Percentiles rank a stretch among this genome's conserved stretches.
phyloP scores from a whole-genome alignment of 2,329 filamentous ascomycete genomes.

The Xylaria sp. region DNA sequence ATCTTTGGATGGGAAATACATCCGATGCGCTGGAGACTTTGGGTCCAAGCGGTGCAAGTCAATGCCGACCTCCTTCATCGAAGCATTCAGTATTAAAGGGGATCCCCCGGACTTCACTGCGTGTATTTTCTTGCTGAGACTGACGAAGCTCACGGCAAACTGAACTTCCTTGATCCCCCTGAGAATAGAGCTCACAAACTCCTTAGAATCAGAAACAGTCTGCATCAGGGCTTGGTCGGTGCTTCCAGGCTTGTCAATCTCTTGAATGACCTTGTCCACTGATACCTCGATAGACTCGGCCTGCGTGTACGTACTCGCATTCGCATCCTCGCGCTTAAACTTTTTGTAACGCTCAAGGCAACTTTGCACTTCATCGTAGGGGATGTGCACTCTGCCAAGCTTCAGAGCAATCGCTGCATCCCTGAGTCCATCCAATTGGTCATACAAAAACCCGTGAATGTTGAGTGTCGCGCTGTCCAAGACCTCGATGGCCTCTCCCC shows the following conservation, averaged over 20 bases:
- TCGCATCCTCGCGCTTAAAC: slow-evolving; percentile 42
- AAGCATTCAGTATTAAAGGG: slow-evolving; percentile 81
- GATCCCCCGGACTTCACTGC: slow-evolving; percentile 66
- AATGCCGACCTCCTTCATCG: slow-evolving; percentile 95
- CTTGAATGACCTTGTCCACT: slow-evolving; percentile 73
- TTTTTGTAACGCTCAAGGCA: slow-evolving; percentile 62
- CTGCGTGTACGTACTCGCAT: slow-evolving; percentile 37
- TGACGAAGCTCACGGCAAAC: slow-evolving; percentile 89
- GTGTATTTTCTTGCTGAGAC: slow-evolving; percentile 78
- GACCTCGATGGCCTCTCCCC: slow-evolving; percentile 81
- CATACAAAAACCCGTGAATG: slow-evolving; percentile 87
- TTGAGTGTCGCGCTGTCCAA: slow-evolving; percentile 88
- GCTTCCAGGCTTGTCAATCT: slow-evolving; percentile 70
- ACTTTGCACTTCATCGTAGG: slow-evolving; percentile 79
- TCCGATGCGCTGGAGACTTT: slow-evolving; percentile 91
- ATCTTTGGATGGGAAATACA: slow-evolving; percentile 95
- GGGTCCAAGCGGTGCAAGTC: slow-evolving; percentile 90
- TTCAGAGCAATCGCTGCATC: slow-evolving; percentile 92
- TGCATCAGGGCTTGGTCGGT: slow-evolving; percentile 71
- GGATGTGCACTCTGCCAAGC: slow-evolving; percentile 85
- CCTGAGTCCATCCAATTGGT: slow-evolving; percentile 80
- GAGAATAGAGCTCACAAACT: slow-evolving; percentile 87
- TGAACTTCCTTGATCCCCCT: slow-evolving; percentile 95
- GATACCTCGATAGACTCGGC: slow-evolving; percentile 62
- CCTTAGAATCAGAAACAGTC: slow-evolving; percentile 87